Base-by-base conservation (phyloP, 108 stramenopile species). In the Licmophora abbreviata region DNA sequence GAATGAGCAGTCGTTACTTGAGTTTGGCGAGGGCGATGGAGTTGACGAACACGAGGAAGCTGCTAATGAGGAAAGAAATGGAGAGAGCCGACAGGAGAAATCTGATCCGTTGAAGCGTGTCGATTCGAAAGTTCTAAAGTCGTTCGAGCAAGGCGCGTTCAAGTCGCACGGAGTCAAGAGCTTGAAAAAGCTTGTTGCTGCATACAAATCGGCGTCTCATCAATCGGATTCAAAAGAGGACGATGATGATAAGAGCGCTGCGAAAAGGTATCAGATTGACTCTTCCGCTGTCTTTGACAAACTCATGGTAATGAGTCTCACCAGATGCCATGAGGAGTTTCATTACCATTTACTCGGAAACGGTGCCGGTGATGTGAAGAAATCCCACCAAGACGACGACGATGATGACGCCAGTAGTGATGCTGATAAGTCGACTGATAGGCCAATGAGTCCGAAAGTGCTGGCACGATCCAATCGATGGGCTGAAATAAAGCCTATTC, bases 141-240 rank as follows among this genome's bases (percentile, higher is more conserved):
- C 59, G 9, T 44, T 87, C 31, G 75, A 81, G 44, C 64, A 71
- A 36, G 70, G 74, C 25, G 77, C 83, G 15, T 93, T 89, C 48
- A 45, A 61, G n/a, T 61, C 66, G 15, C 82, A 85, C 49, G 75
- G 79, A 33, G 48, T 88, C 56, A 93, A 81, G 51, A 64, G 74
- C 26, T 59, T 93, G n/a, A 77, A 68, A 48, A 84, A 80, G 43
- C 54, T 88, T 20, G 64, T 89, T 21, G 59, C 68, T 1, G 83
- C 81, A 14, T 93, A 73, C 67, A 77, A 66, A 38, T 77, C 85
- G 22, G 92, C 92, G 11, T 89, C 85, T 63, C 84, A 85, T 56
- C 49, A 89, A 56, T 61, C 68, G 15, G 64, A 55, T 15, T 48
- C 64, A 9, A 59, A 76, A 48, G 37, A 35, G 15, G 55, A 44